Percentiles rank a stretch among this genome's conserved stretches.
Evolutionary conservation across 2,329 filamentous ascomycete species (phyloP).

Genomic region (Waltergamsia citrina): DNA sequence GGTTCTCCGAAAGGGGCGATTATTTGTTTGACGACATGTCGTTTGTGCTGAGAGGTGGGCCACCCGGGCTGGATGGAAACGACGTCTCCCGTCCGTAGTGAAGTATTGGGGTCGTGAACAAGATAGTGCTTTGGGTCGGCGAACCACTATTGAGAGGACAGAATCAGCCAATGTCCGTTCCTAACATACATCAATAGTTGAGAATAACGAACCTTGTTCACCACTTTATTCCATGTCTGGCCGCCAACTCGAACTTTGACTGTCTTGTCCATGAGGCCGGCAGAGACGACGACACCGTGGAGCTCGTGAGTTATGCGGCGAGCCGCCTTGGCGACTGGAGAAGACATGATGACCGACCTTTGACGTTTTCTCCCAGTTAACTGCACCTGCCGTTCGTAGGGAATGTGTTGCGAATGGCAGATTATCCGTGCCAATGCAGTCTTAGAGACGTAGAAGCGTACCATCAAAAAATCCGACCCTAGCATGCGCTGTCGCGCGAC

Average conservation of each 20-base stretch:
- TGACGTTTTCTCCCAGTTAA: too few relatives aligned
- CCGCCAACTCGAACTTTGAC: constrained; percentile 68
- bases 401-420: too few relatives aligned
- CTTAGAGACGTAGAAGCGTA: too few relatives aligned
- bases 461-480: too few relatives aligned
- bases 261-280: constrained; percentile 69
- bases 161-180: background rate
- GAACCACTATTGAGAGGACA: constrained; percentile 47
- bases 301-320: constrained; percentile 39
- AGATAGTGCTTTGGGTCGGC: constrained; percentile 55
- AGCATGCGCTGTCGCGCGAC: too few relatives aligned
- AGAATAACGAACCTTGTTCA: constrained; percentile 53
- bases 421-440: too few relatives aligned
- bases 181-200: background rate
- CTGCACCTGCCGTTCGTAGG: too few relatives aligned
- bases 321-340: constrained; percentile 28
- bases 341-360: constrained; percentile 25
- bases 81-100: constrained; percentile 65
- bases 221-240: constrained; percentile 61
- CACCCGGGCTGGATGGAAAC: constrained; percentile 60
- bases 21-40: constrained; percentile 66
- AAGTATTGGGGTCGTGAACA: constrained; percentile 70
- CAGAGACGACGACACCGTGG: constrained; percentile 65
- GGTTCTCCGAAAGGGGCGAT: constrained; percentile 58
- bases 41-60: constrained; percentile 56